These are phyloP conservation scores for carrot (Daucus carota) DNA, from an alignment of 129 eudicot genomes.

Conservation along the genomic window DH1_v3.0 NC_030382.2:56807001-56807500, in stretches of 20 bases:
- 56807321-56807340: slow-evolving; percentile 3
- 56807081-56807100: slow-evolving; percentile 9
- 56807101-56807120: slow-evolving; percentile 21
- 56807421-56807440: slow-evolving; percentile 28
- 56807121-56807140: slow-evolving; percentile 37
- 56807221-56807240: slow-evolving; percentile 4
- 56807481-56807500: slow-evolving; percentile 41
- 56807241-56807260: slow-evolving; percentile 14
- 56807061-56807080: slow-evolving; percentile 12
- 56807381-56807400: slow-evolving; percentile 27
- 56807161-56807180: slow-evolving; percentile 45
- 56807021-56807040: background rate
- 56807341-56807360: slow-evolving; percentile 7
- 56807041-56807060: slow-evolving; percentile 10
- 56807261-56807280: background rate
- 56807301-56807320: slow-evolving; percentile 2
- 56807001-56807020: background rate
- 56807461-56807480: slow-evolving; percentile 70
- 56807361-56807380: slow-evolving; percentile 15
- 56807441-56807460: slow-evolving; percentile 72
- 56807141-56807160: slow-evolving; percentile 43
- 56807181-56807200: slow-evolving; percentile 9
- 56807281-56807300: slow-evolving; percentile 6
- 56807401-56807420: slow-evolving; percentile 28
- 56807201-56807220: slow-evolving; percentile 9